phyloP scores from a whole-genome alignment of 306 rosid species.

The Rosa rugosa region DNA sequence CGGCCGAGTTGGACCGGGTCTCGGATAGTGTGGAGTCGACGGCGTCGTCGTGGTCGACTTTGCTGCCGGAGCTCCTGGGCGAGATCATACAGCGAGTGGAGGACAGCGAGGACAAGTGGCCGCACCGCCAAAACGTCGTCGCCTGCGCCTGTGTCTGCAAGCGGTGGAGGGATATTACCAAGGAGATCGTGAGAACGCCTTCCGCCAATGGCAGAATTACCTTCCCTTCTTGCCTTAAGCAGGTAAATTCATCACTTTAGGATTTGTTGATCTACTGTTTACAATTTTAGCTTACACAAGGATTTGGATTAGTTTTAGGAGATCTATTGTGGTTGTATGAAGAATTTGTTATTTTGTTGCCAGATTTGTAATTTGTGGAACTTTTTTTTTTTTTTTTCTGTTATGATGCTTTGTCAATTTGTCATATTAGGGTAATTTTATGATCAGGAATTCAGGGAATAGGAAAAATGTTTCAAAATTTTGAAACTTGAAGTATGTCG shows the following conservation, averaged over 20 bases:
- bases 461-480: neutral
- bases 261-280: no score
- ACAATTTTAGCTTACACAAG: neutral
- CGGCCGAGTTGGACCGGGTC: conserved; percentile 20
- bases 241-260: conserved; percentile 39
- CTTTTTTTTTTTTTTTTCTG: neutral
- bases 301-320: neutral
- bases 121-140: conserved; percentile 76
- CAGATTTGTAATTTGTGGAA: neutral
- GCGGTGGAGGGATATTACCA: conserved; percentile 83
- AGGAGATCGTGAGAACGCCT: conserved; percentile 60
- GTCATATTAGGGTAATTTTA: neutral
- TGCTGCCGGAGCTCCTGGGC: conserved; percentile 85
- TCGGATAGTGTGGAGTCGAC: conserved; percentile 12
- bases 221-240: conserved; percentile 93
- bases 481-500: neutral
- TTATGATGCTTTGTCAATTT: neutral
- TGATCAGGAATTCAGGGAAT: neutral
- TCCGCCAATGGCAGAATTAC: conserved; percentile 64
- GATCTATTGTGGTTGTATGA: neutral
- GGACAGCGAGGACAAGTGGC: conserved; percentile 76
- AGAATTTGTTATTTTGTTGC: neutral
- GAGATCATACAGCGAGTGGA: conserved; percentile 83
- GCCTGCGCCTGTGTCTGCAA: conserved; percentile 91
- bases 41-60: conserved; percentile 57